A percentile compares a stretch with the other conserved stretches of the same genome.
These are phyloP conservation scores for Meyerozyma smithsonii DNA, from an alignment of 1,139 yeast species.

Conservation along the genomic window DNA sequence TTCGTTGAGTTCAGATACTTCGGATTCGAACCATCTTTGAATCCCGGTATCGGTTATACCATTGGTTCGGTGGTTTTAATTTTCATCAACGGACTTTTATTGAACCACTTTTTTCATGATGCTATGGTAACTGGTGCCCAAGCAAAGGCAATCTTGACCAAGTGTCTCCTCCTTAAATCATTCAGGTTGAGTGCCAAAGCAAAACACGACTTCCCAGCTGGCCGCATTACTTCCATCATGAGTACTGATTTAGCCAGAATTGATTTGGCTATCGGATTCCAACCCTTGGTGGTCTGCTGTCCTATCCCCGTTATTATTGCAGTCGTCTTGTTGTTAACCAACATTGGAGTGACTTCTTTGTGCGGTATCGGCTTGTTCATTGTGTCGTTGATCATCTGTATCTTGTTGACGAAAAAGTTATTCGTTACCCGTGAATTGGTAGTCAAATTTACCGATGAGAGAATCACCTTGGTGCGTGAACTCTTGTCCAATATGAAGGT, in stretches of 20 bases:
- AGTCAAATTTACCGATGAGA: slow-evolving; percentile 34
- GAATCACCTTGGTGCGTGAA: slow-evolving; percentile 44
- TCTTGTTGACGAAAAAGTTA: slow-evolving; percentile 30
- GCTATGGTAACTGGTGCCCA: slow-evolving; percentile 49
- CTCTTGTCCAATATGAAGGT: slow-evolving; percentile 38
- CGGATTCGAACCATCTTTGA: slow-evolving; percentile 30
- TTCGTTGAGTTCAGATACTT: slow-evolving; percentile 35
- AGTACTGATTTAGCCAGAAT: slow-evolving; percentile 44
- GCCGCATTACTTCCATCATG: slow-evolving; percentile 41
- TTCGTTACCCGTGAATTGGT: slow-evolving; percentile 35
- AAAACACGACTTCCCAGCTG: slow-evolving; percentile 32
- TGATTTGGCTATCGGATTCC: slow-evolving; percentile 44
- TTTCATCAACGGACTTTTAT: slow-evolving; percentile 36
- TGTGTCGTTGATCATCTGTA: slow-evolving; percentile 36
- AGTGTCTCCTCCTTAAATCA: slow-evolving; percentile 34
- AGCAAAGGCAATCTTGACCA: slow-evolving; percentile 37
- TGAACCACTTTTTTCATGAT: slow-evolving; percentile 41
- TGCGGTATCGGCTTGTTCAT: slow-evolving; percentile 42
- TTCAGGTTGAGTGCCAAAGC: slow-evolving; percentile 34
- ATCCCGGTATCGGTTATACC: slow-evolving; percentile 39
- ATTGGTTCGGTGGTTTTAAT: slow-evolving; percentile 37
- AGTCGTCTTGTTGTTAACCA: slow-evolving; percentile 28
- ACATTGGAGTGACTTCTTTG: slow-evolving; percentile 38
- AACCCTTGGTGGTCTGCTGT: slow-evolving; percentile 40
- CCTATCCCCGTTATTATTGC: slow-evolving; percentile 44